Percentiles rank a stretch among this genome's conserved stretches.
Evolutionary conservation across 169 alveolate genomes (phyloP).

Genomic region (Cytauxzoon felis): DNA sequence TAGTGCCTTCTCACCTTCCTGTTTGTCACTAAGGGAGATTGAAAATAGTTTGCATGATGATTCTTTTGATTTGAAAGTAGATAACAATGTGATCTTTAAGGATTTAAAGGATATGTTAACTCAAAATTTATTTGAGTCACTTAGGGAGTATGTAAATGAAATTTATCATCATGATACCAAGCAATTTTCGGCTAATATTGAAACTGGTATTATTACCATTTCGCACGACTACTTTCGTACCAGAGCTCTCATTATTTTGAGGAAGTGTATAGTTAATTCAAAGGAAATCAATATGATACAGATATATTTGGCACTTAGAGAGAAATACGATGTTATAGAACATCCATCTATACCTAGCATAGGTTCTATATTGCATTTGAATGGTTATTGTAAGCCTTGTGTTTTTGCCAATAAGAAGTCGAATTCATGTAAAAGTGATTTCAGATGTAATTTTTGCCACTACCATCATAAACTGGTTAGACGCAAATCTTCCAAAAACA

Average conservation of each 20-base stretch:
- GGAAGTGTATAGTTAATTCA: constrained; percentile 23
- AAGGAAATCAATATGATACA: constrained; percentile 50
- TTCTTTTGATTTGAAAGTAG: neutral
- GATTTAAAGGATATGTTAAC: constrained; percentile 35
- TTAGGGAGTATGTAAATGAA: constrained; percentile 36
- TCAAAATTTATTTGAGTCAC: constrained; percentile 22
- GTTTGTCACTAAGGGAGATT: no score
- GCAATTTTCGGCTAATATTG: neutral
- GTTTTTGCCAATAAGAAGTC: constrained; percentile 71
- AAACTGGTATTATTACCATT: constrained; percentile 3
- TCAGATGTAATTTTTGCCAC: constrained; percentile 69
- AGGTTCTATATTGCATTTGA: constrained; percentile 67
- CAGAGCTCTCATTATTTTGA: constrained; percentile 27
- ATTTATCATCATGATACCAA: constrained; percentile 17
- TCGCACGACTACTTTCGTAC: constrained; percentile 21
- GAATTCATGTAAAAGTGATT: constrained; percentile 70
- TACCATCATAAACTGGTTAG: constrained; percentile 63
- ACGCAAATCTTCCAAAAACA: neutral
- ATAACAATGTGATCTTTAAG: constrained; percentile 18
- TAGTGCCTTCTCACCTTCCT: no score
- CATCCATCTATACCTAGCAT: constrained; percentile 33
- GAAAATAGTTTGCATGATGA: no score
- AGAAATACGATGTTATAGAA: constrained; percentile 23
- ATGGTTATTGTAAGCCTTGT: constrained; percentile 76
- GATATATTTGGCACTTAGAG: constrained; percentile 37